These are phyloP conservation scores for Diddensiella transvaalensis DNA, from an alignment of 805 yeast species.

Conservation along the genomic window DNA sequence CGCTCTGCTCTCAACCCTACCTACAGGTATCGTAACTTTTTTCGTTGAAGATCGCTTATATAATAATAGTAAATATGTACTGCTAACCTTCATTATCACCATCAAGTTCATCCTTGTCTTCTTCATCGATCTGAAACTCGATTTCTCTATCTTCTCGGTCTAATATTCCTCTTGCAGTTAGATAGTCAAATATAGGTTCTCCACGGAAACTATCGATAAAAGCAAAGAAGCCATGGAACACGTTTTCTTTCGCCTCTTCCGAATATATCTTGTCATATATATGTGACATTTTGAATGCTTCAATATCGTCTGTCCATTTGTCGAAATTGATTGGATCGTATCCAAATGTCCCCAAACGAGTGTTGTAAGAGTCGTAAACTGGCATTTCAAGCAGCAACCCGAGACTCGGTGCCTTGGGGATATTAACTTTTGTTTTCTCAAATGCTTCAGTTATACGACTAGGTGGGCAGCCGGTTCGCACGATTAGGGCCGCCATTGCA, in stretches of 20 bases:
- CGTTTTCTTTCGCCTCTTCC: slow-evolving; percentile 85
- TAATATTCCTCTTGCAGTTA: slow-evolving; percentile 32
- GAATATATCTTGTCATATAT: slow-evolving; percentile 90
- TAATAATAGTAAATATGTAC: neutral
- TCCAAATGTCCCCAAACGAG: slow-evolving; percentile 67
- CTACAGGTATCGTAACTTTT: neutral
- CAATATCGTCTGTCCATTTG: slow-evolving; percentile 65
- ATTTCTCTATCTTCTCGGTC: slow-evolving; percentile 20
- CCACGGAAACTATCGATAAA: slow-evolving; percentile 81
- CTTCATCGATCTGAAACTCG: slow-evolving; percentile 28
- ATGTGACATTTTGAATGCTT: slow-evolving; percentile 77
- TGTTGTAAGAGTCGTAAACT: slow-evolving; percentile 81
- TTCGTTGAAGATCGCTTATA: no score
- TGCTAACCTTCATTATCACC: slow-evolving; percentile 30
- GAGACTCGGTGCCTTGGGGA: slow-evolving; percentile 96
- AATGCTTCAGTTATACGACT: slow-evolving; percentile 76
- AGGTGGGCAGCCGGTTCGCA: slow-evolving; percentile 81
- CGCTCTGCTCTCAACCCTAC: neutral
- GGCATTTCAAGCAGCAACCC: slow-evolving; percentile 90
- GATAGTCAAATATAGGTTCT: slow-evolving; percentile 58
- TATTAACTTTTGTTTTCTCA: slow-evolving; percentile 67
- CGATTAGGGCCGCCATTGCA: slow-evolving; percentile 83
- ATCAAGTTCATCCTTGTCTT: slow-evolving; percentile 34
- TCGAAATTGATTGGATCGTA: slow-evolving; percentile 70
- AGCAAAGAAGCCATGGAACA: slow-evolving; percentile 84